Base-by-base conservation (phyloP, 495 filamentous ascomycete genomes). In the Aspergillus funiculosus region DNA sequence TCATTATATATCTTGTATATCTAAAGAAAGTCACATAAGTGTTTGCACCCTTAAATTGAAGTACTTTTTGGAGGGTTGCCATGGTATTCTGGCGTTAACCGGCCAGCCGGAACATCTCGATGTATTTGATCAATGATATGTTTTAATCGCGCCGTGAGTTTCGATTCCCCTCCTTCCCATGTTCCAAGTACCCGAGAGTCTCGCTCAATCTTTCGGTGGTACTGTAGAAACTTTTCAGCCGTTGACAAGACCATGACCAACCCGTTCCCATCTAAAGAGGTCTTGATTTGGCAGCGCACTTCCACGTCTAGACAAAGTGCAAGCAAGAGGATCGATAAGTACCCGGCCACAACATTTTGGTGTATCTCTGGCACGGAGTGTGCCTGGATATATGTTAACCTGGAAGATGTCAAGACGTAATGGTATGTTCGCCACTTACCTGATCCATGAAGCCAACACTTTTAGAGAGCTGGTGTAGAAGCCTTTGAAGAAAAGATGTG, bases 341-440 rank as follows among this genome's bases (percentile, higher is more conserved):
- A 99, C 20, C 94, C 94, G 46, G 90, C 81, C 2, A 87, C 85
- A 21, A 99, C 89, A 60, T 91, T 95, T 39, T 81, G 77, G 39
- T 84, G 82, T n/a, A 83, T 81, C 54, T 88, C 87, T 59, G 88
- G 75, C 56, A 90, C 77, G 0, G 89, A 92, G 60, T 87, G 81
- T 43, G 86, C 89, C 87, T 95, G 50, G 14, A 14, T 17, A 29
- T n/a, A 36, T 37, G 35, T 47, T 42, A 51, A 43, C 28, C 6
- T n/a, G 14, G 20, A 26, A 22, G 7, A 6, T 19, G 6, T 14
- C 10, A 37, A 31, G 40, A 24, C 13, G 4, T 26, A 14, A 32
- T 10, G 4, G 8, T 9, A 28, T 15, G 32, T 52, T 20, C 5
- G 18, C 24, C 11, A 43, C 68, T 57, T 71, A 78, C 75, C 63